A percentile compares a stretch with the other conserved stretches of the same genome.
These are phyloP conservation scores for Anethum foeniculum DNA, from an alignment of 140 eudicot species.

Conservation along the genomic window DNA sequence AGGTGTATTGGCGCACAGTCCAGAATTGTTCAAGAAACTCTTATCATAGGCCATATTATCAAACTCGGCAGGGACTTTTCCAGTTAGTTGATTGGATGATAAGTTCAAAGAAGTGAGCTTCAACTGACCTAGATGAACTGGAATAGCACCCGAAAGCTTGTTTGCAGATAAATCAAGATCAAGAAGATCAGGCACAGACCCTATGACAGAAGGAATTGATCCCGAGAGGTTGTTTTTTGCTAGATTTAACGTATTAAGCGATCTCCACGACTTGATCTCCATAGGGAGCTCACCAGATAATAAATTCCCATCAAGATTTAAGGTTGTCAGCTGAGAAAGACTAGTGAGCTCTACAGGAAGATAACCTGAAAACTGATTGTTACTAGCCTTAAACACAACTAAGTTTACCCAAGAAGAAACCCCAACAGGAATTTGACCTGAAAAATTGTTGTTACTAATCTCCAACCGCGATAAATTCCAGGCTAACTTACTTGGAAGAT, in stretches of 20 bases:
- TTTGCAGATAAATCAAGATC: slow-evolving; percentile 68
- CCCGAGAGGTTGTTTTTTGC: slow-evolving; percentile 68
- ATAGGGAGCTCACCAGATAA: slow-evolving; percentile 66
- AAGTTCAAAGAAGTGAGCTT: slow-evolving; percentile 54
- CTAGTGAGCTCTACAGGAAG: slow-evolving; percentile 53
- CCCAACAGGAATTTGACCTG: slow-evolving; percentile 54
- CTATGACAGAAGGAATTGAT: slow-evolving; percentile 44
- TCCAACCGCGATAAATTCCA: slow-evolving; percentile 61
- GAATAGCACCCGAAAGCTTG: slow-evolving; percentile 65
- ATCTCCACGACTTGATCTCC: slow-evolving; percentile 55
- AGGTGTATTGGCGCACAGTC: slow-evolving; percentile 43
- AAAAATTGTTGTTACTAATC: slow-evolving; percentile 61
- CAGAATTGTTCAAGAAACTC: slow-evolving; percentile 64
- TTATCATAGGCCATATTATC: slow-evolving; percentile 58
- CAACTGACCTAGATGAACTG: slow-evolving; percentile 40
- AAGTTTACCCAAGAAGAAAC: slow-evolving; percentile 51
- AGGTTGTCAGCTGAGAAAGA: slow-evolving; percentile 46
- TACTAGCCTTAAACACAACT: slow-evolving; percentile 61
- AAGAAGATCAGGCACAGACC: slow-evolving; percentile 49
- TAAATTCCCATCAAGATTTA: slow-evolving; percentile 60
- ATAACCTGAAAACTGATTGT: slow-evolving; percentile 56
- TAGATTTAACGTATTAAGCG: slow-evolving; percentile 44
- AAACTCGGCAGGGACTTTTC: slow-evolving; percentile 50
- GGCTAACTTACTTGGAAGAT: slow-evolving; percentile 42
- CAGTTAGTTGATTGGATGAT: slow-evolving; percentile 65